Base-by-base conservation (phyloP, 805 yeast species). In the Geotrichum ghanense region DNA sequence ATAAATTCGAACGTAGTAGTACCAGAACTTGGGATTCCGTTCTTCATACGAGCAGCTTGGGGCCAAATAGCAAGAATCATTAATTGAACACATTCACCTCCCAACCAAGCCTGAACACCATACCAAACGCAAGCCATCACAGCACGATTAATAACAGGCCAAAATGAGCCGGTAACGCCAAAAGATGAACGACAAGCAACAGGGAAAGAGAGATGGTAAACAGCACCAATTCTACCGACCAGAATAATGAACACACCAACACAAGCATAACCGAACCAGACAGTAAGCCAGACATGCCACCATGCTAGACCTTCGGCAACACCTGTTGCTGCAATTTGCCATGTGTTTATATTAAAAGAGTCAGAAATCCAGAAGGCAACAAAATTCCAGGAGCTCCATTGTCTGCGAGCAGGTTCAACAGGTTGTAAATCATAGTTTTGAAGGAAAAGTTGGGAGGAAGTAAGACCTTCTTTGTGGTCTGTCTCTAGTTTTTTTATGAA, bases 221-320 rank as follows among this genome's bases (percentile, higher is more conserved):
- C 74, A 14, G 87, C 73, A 54, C 95, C 96, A 45, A 84, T 75
- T 55, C 95, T 71, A 20, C 94, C 83, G 17, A 83, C 72, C n/a
- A 78, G 59, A 3, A 76, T 73, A 26, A 88, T 81, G 54, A 86
- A 84, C 1, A 73, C 54, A 51, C 83, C 92, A 51, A 84, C 78
- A 42, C 83, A 63, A 17, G 71, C 58, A 62, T 87, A 87, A 4
- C 95, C 95, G 16, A 87, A 51, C 92, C 95, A 85, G 22, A 87
- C 92, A 1, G 92, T 76, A 34, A 87, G 66, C 94, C 95, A 87
- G 10, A 83, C 79, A 59, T 81, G 88, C 94, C 95, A 87, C 95
- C 95, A 86, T 16, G 81, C 75, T 64, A 87, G 67, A 9, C 92
- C 92, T 20, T 79, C 76, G 46, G 72, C 69, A 48, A 83, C 81